Percentiles rank a stretch among this genome's conserved stretches.
These are phyloP conservation scores for Anthracocystis panici-leucophaei DNA, from an alignment of 1,284 basidiomycete genomes.

Conservation along the genomic window DNA sequence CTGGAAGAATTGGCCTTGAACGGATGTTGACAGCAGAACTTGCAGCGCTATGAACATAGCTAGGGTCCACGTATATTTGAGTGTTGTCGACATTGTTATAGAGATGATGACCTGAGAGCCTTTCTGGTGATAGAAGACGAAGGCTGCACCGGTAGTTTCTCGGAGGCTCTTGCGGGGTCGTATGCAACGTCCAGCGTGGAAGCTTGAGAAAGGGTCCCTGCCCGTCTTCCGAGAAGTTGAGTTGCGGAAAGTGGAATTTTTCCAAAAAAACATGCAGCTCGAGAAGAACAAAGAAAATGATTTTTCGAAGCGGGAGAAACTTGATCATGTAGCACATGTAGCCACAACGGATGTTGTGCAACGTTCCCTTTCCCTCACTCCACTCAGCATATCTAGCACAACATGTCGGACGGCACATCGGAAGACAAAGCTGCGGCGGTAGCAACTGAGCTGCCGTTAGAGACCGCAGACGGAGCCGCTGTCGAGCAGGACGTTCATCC, in stretches of 20 bases:
- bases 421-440: not conserved
- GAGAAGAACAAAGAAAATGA: not conserved
- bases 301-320: slow-evolving; percentile 13
- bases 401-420: not conserved
- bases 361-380: not conserved
- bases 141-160: not conserved
- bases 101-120: not conserved
- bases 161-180: not conserved
- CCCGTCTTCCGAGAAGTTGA: slow-evolving; percentile 20
- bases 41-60: slow-evolving; percentile 20
- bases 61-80: not conserved
- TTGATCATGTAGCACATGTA: slow-evolving; percentile 4
- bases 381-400: not conserved
- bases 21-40: slow-evolving; percentile 17
- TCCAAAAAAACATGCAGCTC: slow-evolving; percentile 5
- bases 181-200: slow-evolving; percentile 22
- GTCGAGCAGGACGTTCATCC: not conserved
- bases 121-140: not conserved
- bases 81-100: slow-evolving; percentile 9
- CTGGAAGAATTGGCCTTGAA: slow-evolving; percentile 57
- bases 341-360: not conserved
- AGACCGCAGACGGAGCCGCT: not conserved
- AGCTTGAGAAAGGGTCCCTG: slow-evolving; percentile 1
- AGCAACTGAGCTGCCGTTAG: slow-evolving; percentile 1
- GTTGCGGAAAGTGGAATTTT: slow-evolving; percentile 24